Conservation (phyloP, 2,329 filamentous ascomycete species). For the Atkinsonella texensis region DNA sequence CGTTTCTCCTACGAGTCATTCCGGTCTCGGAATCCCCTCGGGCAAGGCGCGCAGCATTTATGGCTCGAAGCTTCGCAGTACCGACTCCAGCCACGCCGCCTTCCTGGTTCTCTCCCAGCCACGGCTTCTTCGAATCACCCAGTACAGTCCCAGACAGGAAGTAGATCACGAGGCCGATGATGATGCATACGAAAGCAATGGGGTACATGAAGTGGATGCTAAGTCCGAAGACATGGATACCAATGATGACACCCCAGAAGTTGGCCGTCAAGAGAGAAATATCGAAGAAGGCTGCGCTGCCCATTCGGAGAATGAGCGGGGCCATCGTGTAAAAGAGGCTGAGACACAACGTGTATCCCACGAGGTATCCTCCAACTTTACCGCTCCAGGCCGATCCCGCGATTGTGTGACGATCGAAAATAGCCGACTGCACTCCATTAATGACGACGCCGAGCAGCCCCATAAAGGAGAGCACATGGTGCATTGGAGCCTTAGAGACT, state of each 20-base stretch:
- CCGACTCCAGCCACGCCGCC: conserved; percentile 67
- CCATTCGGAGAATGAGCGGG: conserved; percentile 80
- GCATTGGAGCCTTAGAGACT: conserved; percentile 73
- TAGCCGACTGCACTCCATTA: conserved; percentile 80
- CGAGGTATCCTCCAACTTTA: conserved; percentile 62
- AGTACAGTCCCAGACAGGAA: conserved; percentile 73
- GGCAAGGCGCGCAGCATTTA: conserved; percentile 40
- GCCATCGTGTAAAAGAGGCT: conserved; percentile 78
- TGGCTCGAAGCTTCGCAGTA: conserved; percentile 69
- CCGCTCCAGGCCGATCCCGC: conserved; percentile 9
- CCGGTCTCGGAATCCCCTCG: conserved; percentile 19
- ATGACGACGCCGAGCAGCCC: conserved; percentile 81
- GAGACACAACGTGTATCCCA: conserved; percentile 80
- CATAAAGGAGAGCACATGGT: conserved; percentile 87
- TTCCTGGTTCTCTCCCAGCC: conserved; percentile 82
- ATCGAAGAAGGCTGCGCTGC: conserved; percentile 89
- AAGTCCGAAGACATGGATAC: conserved; percentile 72
- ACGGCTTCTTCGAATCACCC: conserved; percentile 87
- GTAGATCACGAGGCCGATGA: conserved; percentile 75
- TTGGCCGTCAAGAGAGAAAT: conserved; percentile 88
- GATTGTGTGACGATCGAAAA: conserved; percentile 61
- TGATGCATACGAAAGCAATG: conserved; percentile 86
- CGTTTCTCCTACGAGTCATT: neutral
- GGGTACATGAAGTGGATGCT: conserved; percentile 84
- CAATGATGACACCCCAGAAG: conserved; percentile 95